Percentiles rank a stretch among this genome's conserved stretches.
phyloP scores from a whole-genome alignment of 148 eudicot species.

The Chenopodium album region DNA sequence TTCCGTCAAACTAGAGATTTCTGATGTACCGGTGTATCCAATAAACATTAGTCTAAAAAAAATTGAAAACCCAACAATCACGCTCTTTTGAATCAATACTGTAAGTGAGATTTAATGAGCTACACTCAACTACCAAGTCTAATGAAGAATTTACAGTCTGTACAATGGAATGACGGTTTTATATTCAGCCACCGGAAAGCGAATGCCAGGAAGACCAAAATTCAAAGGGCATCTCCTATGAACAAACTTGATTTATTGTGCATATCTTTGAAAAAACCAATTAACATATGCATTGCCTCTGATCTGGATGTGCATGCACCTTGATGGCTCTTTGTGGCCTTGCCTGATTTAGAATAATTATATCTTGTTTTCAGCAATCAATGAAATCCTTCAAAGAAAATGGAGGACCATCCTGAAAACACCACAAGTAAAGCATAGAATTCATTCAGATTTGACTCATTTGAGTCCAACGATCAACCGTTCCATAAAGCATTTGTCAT shows the following conservation, averaged over 20 bases:
- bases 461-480: neutral
- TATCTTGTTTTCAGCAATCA: conserved; percentile 39
- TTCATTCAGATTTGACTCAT: neutral
- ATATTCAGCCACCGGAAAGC: conserved; percentile 14
- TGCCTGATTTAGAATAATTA: neutral
- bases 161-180: conserved; percentile 17
- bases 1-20: too few species aligned
- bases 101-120: neutral
- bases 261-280: conserved; percentile 4
- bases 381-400: conserved; percentile 70
- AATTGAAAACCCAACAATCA: neutral
- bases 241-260: conserved; percentile 9
- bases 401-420: conserved; percentile 51
- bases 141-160: conserved; percentile 23
- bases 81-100: neutral
- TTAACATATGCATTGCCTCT: neutral
- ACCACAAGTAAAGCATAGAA: conserved; percentile 8
- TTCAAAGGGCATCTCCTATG: neutral
- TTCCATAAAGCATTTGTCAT: neutral
- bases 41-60: too few species aligned
- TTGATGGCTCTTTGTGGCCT: conserved; percentile 1
- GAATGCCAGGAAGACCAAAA: neutral
- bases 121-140: neutral
- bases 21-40: too few species aligned
- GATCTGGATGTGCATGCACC: conserved; percentile 10